Percentiles rank a stretch among this genome's conserved stretches.
Evolutionary conservation across 345 rosid species (phyloP).

Genomic region (Linum usitatissimum): DNA sequence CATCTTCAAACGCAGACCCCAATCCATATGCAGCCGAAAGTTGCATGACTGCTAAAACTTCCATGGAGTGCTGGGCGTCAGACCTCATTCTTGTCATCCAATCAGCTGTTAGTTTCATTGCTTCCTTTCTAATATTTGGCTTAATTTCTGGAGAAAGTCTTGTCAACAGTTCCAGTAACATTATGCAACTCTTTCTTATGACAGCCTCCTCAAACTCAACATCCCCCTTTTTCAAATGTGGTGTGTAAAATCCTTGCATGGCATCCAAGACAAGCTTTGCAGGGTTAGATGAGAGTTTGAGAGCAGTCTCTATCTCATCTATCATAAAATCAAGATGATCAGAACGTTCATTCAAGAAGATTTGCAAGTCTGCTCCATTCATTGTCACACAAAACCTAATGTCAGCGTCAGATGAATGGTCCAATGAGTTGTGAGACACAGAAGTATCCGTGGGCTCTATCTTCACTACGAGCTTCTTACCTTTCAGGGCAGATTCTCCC

Average conservation of each 20-base stretch:
- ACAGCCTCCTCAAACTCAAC: constrained; percentile 19
- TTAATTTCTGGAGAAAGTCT: neutral
- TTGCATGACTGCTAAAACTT: constrained; percentile 2
- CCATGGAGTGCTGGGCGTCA: constrained; percentile 7
- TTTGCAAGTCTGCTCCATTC: constrained; percentile 36
- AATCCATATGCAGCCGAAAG: neutral
- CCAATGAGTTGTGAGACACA: no score
- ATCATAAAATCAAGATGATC: constrained; percentile 20
- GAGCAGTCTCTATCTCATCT: constrained; percentile 15
- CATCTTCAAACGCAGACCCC: neutral
- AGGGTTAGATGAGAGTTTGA: constrained; percentile 34
- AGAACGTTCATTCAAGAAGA: constrained; percentile 35
- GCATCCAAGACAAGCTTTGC: constrained; percentile 53
- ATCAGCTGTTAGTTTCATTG: neutral
- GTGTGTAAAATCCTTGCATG: constrained; percentile 32
- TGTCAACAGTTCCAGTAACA: constrained; percentile 40
- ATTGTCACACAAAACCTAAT: constrained; percentile 5
- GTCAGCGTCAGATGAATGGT: neutral
- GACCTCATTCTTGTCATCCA: constrained; percentile 1
- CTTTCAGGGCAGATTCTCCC: no score
- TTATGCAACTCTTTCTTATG: constrained; percentile 34
- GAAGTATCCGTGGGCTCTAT: constrained; percentile 12
- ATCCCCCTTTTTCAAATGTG: constrained; percentile 18
- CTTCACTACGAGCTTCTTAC: no score
- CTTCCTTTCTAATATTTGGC: neutral